Conservation (phyloP, 2,329 filamentous ascomycete species). For the Stachybotrys echinatus region DNA sequence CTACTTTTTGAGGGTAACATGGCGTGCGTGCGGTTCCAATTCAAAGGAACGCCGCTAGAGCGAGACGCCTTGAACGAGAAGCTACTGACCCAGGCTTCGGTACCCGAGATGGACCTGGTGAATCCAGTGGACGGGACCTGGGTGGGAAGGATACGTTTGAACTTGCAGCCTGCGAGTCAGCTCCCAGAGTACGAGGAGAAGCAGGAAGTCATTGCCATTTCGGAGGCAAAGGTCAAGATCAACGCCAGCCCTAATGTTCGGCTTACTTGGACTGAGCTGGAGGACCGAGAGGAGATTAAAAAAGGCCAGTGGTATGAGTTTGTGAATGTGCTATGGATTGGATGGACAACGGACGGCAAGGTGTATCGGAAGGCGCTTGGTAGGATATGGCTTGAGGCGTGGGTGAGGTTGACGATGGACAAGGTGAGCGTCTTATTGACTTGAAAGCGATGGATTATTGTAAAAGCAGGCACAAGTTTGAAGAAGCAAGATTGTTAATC, state of each 20-base stretch:
- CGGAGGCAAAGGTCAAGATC: background rate
- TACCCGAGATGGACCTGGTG: constrained; percentile 5
- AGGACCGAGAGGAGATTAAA: constrained; percentile 1
- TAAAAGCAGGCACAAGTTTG: too few species aligned
- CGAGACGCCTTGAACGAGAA: background rate
- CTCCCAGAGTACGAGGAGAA: background rate
- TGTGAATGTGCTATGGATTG: constrained; percentile 7
- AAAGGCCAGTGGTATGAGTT: background rate
- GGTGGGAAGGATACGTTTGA: constrained; percentile 3
- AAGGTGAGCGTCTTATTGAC: background rate
- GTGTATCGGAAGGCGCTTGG: constrained; percentile 5
- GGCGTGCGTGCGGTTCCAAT: constrained; percentile 2
- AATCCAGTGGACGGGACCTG: background rate
- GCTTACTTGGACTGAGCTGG: background rate
- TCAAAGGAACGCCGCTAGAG: background rate
- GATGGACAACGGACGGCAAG: constrained; percentile 1
- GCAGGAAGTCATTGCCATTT: constrained; percentile 6
- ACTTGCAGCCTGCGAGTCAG: constrained; percentile 1
- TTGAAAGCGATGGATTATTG: background rate
- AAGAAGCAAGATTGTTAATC: too few species aligned
- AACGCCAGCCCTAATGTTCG: background rate
- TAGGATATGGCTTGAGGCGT: constrained; percentile 3
- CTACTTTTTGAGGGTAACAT: constrained; percentile 4
- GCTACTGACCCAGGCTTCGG: background rate
- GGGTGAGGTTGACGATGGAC: constrained; percentile 1